A percentile compares a stretch with the other conserved stretches of the same genome.
phyloP scores from a whole-genome alignment of 2,329 filamentous ascomycete species.

The Pseudocercospora cruenta region DNA sequence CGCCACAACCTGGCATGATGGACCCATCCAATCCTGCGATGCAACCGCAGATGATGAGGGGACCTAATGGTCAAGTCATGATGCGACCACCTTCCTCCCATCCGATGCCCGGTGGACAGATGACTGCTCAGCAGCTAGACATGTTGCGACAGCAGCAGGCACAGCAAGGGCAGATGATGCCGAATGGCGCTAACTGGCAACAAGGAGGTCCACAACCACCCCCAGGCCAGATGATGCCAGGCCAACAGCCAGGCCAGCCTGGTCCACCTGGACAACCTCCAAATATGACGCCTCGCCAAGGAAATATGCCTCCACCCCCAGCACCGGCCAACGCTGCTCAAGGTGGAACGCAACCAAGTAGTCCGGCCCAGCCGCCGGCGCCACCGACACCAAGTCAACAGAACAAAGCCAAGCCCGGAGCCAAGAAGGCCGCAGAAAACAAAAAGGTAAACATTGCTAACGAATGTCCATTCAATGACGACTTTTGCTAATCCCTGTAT shows the following conservation, averaged over 20 bases:
- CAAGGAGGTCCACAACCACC: constrained; percentile 43
- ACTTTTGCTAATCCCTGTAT: constrained; percentile 1
- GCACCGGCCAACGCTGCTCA: constrained; percentile 47
- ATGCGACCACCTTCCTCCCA: constrained; percentile 63
- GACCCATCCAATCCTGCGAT: constrained; percentile 43
- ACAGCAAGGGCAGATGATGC: constrained; percentile 33
- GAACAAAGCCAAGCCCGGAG: constrained; percentile 72
- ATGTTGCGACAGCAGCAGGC: constrained; percentile 38
- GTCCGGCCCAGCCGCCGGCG: constrained; percentile 55
- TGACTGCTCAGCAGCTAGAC: constrained; percentile 58
- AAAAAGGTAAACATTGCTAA: constrained; percentile 38
- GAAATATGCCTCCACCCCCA: constrained; percentile 59
- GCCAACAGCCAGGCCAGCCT: constrained; percentile 47
- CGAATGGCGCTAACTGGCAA: constrained; percentile 36
- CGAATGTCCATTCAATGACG: background rate
- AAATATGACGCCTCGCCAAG: constrained; percentile 71
- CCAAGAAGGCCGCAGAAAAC: constrained; percentile 67
- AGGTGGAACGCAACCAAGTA: constrained; percentile 50
- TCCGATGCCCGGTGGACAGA: constrained; percentile 52
- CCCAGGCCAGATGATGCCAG: constrained; percentile 46
- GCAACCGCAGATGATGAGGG: constrained; percentile 28
- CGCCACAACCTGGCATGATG: constrained; percentile 65
- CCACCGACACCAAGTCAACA: constrained; percentile 76
- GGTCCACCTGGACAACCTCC: constrained; percentile 57
- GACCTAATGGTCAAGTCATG: constrained; percentile 24